These are phyloP conservation scores for Sonneratia caseolaris DNA, from an alignment of 345 rosid species.

Conservation along the genomic window DNA sequence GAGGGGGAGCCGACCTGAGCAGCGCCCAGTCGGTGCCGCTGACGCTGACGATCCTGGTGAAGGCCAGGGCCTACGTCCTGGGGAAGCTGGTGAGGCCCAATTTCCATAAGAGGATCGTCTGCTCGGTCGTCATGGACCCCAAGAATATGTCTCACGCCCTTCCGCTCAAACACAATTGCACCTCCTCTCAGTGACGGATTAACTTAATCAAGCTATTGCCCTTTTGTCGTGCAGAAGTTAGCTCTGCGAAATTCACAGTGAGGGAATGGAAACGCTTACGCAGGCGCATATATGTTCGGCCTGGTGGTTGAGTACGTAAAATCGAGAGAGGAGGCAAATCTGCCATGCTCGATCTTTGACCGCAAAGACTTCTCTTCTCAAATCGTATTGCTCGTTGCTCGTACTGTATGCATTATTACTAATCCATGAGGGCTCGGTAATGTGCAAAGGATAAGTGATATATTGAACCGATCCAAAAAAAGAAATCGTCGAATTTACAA, in stretches of 20 bases:
- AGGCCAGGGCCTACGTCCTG: conserved; percentile 51
- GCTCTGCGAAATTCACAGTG: neutral
- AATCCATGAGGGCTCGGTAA: no score
- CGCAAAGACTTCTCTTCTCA: no score
- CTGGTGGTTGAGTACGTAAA: no score
- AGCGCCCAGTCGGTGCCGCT: conserved; percentile 46
- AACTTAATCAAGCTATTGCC: no score
- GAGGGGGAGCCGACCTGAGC: conserved; percentile 48
- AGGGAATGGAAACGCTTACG: neutral
- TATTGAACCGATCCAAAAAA: no score
- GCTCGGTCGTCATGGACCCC: conserved; percentile 44
- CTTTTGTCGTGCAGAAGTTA: no score
- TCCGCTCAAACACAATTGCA: conserved; percentile 43
- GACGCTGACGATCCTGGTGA: conserved; percentile 34
- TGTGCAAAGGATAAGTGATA: no score
- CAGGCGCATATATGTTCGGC: neutral
- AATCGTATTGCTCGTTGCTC: no score
- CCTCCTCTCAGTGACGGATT: conserved; percentile 15
- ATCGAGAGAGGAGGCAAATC: no score
- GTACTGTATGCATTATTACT: no score
- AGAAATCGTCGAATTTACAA: no score
- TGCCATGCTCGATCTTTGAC: no score
- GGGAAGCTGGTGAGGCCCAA: conserved; percentile 50
- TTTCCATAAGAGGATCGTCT: conserved; percentile 41
- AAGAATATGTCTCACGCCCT: conserved; percentile 33